Base-by-base conservation (phyloP, 192 early-diverging fungal genomes). In the Mortierella alpina region DNA sequence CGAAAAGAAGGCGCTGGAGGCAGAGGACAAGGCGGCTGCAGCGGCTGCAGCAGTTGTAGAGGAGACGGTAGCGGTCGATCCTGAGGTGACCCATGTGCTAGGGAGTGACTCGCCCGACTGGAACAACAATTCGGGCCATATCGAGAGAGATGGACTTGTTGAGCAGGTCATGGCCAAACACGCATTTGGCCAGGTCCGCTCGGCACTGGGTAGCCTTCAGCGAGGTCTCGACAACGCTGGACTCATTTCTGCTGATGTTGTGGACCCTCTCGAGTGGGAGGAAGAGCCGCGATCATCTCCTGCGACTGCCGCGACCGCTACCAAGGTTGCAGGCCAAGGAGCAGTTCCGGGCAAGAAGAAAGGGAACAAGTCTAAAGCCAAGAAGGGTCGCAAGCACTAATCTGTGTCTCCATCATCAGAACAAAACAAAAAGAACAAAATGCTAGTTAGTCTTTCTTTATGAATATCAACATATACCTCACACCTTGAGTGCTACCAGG, bases 61-160 rank as follows among this genome's bases (percentile, higher is more conserved):
- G 31, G 31, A 31, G 31, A 31, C 31, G 1, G 31, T 31, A 31
- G 31, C 31, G 31, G 31, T 45, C 9, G 68, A 70, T 40, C 54
- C 54, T 7, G 72, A 71, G 51, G 50, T 52, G 9, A 78, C 75
- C 0, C 75, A 71, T 66, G 75, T 78, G 14, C 68, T 78, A 20
- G 75, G 75, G 31, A 40, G 57, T 23, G 75, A 22, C 9, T 78
- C 75, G 1, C 75, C 75, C 5, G 75, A 71, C 10, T 78, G 57
- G 63, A 67, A 13, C 1, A 58, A 22, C 40, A 31, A 3, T 31
- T 31, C 31, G 3, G 3, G 31, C 3, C 1, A 2, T 31, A 1
- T 31, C 31, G 31, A 31, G 31, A 1, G 31, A 31, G 31, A 31
- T 31, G 31, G 31, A 31, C 31, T 31, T 48, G 71, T 56, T 4